Conservation (phyloP, 1,284 basidiomycete genomes). For the Agaricales sp. region DNA sequence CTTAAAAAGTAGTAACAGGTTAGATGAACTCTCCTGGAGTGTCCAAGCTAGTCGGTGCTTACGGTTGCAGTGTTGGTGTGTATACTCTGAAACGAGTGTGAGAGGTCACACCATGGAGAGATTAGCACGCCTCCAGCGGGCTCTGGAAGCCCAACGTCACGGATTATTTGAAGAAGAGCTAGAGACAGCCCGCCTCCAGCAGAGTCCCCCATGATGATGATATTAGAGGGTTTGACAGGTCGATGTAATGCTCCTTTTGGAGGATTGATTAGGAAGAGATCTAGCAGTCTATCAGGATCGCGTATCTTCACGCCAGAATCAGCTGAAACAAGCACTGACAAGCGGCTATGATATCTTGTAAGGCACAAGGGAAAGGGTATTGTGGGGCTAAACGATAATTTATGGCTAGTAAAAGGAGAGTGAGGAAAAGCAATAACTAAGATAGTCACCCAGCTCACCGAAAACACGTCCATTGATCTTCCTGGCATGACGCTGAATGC, state of each 20-base stretch:
- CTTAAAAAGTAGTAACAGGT: slow-evolving; percentile 22
- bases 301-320: slow-evolving; percentile 5
- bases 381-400: slow-evolving; percentile 90
- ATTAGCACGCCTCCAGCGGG: slow-evolving; percentile 83
- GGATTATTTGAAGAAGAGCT: slow-evolving; percentile 84
- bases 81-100: slow-evolving; percentile 90
- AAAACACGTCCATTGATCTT: slow-evolving; percentile 88
- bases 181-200: slow-evolving; percentile 88
- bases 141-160: slow-evolving; percentile 73
- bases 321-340: slow-evolving; percentile 41
- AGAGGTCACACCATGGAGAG: slow-evolving; percentile 75
- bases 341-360: slow-evolving; percentile 82
- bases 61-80: slow-evolving; percentile 80
- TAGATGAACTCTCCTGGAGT: slow-evolving; percentile 2
- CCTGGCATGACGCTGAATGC: slow-evolving; percentile 78
- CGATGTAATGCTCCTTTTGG: slow-evolving; percentile 64
- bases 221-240: slow-evolving; percentile 74
- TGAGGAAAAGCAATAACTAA: no score
- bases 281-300: slow-evolving; percentile 16
- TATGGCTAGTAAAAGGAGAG: slow-evolving; percentile 43
- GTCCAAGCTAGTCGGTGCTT: slow-evolving; percentile 14
- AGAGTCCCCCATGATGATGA: slow-evolving; percentile 87
- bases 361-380: slow-evolving; percentile 92
- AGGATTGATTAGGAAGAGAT: slow-evolving; percentile 45
- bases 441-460: no score